A percentile compares a stretch with the other conserved stretches of the same genome.
These are phyloP conservation scores for Pisolithus sp. DNA, from an alignment of 768 basidiomycete genomes.

Conservation along the genomic window DNA sequence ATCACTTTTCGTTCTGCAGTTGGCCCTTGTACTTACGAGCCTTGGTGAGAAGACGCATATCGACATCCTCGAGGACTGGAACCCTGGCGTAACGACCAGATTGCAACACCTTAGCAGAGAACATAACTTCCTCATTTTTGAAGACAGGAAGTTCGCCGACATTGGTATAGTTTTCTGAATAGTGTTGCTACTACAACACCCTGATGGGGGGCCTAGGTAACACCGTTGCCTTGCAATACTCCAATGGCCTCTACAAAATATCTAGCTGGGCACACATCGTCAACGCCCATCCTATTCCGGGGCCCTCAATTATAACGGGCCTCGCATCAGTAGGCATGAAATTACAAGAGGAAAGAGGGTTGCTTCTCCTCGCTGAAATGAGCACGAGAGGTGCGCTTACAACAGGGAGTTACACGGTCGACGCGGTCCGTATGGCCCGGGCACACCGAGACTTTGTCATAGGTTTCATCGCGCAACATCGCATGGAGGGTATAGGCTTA, in stretches of 20 bases:
- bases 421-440: conserved; percentile 84
- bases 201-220: conserved; percentile 56
- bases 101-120: conserved; percentile 66
- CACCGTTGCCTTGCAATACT: conserved; percentile 93
- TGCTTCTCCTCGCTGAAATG: conserved; percentile 95
- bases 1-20: conserved; percentile 5
- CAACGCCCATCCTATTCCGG: conserved; percentile 93
- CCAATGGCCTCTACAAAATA: conserved; percentile 87
- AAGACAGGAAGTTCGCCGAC: conserved; percentile 98
- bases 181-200: background rate
- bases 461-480: conserved; percentile 88
- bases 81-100: conserved; percentile 57
- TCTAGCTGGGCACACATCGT: conserved; percentile 95
- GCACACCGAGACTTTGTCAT: conserved; percentile 81
- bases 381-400: conserved; percentile 85
- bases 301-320: conserved; percentile 91
- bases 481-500: conserved; percentile 65
- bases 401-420: conserved; percentile 73
- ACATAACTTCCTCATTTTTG: conserved; percentile 94
- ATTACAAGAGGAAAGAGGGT: conserved; percentile 58
- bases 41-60: conserved; percentile 75
- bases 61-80: conserved; percentile 92
- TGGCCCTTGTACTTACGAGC: conserved; percentile 17
- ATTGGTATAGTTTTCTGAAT: conserved; percentile 59
- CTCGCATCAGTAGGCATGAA: conserved; percentile 82